Percentiles rank a stretch among this genome's conserved stretches.
These are phyloP conservation scores for Rhodotorula babjevae DNA, from an alignment of 768 basidiomycete genomes.

Conservation along the genomic window DNA sequence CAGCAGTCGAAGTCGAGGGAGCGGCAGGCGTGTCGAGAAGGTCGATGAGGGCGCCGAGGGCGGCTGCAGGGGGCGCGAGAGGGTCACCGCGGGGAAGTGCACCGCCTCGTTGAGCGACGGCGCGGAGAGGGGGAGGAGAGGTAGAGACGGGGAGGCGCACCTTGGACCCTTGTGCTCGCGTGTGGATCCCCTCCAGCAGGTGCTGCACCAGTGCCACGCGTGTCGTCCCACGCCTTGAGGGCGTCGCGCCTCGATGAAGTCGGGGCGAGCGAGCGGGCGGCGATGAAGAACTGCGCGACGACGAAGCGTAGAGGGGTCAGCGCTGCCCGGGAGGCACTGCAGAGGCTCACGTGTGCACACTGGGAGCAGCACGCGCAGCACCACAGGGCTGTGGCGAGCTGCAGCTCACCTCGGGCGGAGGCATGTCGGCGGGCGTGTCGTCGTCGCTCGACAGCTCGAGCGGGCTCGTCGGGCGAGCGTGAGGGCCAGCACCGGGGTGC, in stretches of 20 bases:
- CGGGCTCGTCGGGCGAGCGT: not conserved
- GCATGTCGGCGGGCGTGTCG: not conserved
- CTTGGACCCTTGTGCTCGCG: not conserved
- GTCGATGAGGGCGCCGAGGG: slow-evolving; percentile 4
- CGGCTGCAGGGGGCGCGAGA: not conserved
- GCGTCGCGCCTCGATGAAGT: slow-evolving; percentile 1
- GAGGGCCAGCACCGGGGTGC: too few species aligned
- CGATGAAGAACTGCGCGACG: not conserved
- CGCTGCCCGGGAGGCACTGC: too few species aligned
- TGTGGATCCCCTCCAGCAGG: not conserved
- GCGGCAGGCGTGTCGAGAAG: not conserved
- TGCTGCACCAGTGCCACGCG: not conserved
- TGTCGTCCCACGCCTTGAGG: not conserved
- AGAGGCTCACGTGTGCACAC: too few species aligned
- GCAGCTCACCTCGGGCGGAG: not conserved
- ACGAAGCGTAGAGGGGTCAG: not conserved
- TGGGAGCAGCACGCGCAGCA: not conserved
- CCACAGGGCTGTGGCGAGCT: too few species aligned
- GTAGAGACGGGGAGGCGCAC: not conserved
- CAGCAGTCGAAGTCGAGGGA: accelerated
- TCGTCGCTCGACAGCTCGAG: slow-evolving; percentile 1
- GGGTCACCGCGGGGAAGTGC: not conserved
- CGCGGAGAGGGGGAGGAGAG: too few species aligned
- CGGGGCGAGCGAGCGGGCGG: not conserved
- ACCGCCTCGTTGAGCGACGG: not conserved